Evolutionary conservation across 2,329 filamentous ascomycete genomes (phyloP).

Genomic region (Colletotrichum orchidophilum): DNA sequence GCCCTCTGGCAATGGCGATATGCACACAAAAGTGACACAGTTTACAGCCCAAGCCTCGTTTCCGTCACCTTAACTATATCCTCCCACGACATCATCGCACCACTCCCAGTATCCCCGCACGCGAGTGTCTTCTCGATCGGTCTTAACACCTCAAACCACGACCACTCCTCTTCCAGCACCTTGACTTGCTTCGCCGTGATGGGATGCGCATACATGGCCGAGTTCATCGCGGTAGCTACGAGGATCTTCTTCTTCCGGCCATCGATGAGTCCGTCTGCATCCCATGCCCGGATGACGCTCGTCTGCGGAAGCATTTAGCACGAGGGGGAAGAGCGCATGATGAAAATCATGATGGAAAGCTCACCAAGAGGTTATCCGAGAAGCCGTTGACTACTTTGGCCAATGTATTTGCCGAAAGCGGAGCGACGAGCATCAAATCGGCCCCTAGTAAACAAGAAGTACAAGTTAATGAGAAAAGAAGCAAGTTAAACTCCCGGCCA

Average conservation of each 20-base stretch:
- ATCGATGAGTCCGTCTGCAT: slow-evolving; percentile 73
- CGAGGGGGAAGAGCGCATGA: not conserved
- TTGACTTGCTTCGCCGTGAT: slow-evolving; percentile 78
- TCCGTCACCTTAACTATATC: slow-evolving; percentile 76
- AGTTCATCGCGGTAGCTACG: slow-evolving; percentile 88
- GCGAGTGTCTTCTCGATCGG: slow-evolving; percentile 82
- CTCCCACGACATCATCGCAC: slow-evolving; percentile 85
- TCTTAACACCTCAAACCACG: slow-evolving; percentile 76
- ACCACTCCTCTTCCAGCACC: slow-evolving; percentile 79
- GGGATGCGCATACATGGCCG: slow-evolving; percentile 88
- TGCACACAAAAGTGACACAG: not conserved
- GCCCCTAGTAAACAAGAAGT: slow-evolving; percentile 63
- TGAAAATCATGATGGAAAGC: slow-evolving; percentile 39
- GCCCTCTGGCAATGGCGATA: not conserved
- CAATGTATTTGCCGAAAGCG: slow-evolving; percentile 84
- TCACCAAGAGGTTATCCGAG: slow-evolving; percentile 74
- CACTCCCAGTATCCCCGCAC: slow-evolving; percentile 84
- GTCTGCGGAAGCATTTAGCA: slow-evolving; percentile 40
- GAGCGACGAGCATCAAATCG: slow-evolving; percentile 81
- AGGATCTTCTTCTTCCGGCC: slow-evolving; percentile 71
- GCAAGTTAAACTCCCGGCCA: too few relatives aligned
- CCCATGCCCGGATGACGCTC: slow-evolving; percentile 85
- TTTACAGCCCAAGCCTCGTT: slow-evolving; percentile 50
- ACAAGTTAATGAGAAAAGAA: not conserved
- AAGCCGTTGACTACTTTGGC: slow-evolving; percentile 85